Conservation (phyloP, 768 basidiomycete species). For the Pisolithus tinctorius region DNA sequence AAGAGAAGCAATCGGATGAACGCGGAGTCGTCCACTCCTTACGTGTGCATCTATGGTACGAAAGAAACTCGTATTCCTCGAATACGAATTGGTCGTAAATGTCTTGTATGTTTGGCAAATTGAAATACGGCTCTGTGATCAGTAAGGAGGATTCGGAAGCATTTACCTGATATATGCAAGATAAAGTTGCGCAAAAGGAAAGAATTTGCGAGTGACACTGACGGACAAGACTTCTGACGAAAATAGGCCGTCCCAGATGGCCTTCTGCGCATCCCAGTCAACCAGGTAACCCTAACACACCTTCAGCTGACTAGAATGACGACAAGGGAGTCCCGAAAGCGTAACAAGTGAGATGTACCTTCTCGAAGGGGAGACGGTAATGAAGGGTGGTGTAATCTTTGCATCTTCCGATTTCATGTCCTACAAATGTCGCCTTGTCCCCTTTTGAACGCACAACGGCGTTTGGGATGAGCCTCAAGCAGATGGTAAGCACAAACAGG, state of each 20-base stretch:
- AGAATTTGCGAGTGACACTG: conserved; percentile 13
- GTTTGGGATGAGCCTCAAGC: conserved; percentile 63
- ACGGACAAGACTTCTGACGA: conserved; percentile 65
- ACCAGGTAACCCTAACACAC: conserved; percentile 73
- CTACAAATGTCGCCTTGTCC: conserved; percentile 77
- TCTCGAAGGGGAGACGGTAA: conserved; percentile 83
- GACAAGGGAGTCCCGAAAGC: neutral
- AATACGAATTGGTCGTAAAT: conserved; percentile 94
- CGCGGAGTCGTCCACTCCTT: conserved; percentile 27
- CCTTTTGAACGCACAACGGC: conserved; percentile 80
- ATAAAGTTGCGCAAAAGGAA: conserved; percentile 5
- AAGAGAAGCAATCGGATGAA: conserved; percentile 16
- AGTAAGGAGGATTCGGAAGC: conserved; percentile 68
- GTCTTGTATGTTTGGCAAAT: conserved; percentile 86
- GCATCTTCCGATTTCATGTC: conserved; percentile 76
- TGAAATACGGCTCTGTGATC: conserved; percentile 92
- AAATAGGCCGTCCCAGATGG: conserved; percentile 89
- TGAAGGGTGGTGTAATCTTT: conserved; percentile 74
- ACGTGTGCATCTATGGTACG: conserved; percentile 81
- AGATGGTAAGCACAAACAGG: conserved; percentile 1
- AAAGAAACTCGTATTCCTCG: conserved; percentile 91
- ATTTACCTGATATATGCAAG: conserved; percentile 47
- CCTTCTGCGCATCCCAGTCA: conserved; percentile 95
- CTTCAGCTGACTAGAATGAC: conserved; percentile 11
- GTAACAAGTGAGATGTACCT: conserved; percentile 40